Evolutionary conservation across 352 stramenopile genomes (phyloP), one percentile per base, ranked within the genome.

Genomic region (Phytophthora aleatoria): DNA sequence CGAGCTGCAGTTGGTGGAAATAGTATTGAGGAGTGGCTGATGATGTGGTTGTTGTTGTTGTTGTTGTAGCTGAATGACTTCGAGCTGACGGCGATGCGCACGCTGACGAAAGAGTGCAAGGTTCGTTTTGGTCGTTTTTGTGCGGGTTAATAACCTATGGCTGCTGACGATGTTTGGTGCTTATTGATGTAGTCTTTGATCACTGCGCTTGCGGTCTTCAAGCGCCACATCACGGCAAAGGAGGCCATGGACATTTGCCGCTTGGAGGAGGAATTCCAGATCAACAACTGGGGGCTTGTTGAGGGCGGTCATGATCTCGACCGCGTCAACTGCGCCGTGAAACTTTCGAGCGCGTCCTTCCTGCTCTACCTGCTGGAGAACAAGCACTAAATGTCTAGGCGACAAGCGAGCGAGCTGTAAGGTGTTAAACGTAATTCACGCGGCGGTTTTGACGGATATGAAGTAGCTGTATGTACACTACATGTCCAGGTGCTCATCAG

Each of bases 221-320:
- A 94, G 69, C 87, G 87, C 35, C 82, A 95, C 68, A 87, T 95
- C 53, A 92, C 84, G 27, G 72, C 85, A 27, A 94, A 90, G 67
- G 87, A 95, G 61, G 88, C 88, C 8, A 93, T 94, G 73, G 85
- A 94, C 4, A 76, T 94, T 13, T 87, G 82, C 44, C 86, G 88
- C 28, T 57, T 95, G 49, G 88, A 96, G 57, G 88, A 96, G 49
- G 88, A 96, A 59, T 96, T 93, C 73, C 86, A 96, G 78, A 96
- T 96, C 64, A 81, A 76, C 54, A 83, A 86, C 48, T 96, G 89
- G 89, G 89, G 89, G 2, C 77, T 96, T 57, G 89, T 96, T 16
- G 89, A 96, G 64, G 89, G 89, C 35, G 89, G 89, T 57, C 89
- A 96, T 61, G 89, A 96, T 68, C 75, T 96, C 24, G 89, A 96